Base-by-base conservation (phyloP, 2,329 filamentous ascomycete genomes). In the Neonectria neomacrospora region DNA sequence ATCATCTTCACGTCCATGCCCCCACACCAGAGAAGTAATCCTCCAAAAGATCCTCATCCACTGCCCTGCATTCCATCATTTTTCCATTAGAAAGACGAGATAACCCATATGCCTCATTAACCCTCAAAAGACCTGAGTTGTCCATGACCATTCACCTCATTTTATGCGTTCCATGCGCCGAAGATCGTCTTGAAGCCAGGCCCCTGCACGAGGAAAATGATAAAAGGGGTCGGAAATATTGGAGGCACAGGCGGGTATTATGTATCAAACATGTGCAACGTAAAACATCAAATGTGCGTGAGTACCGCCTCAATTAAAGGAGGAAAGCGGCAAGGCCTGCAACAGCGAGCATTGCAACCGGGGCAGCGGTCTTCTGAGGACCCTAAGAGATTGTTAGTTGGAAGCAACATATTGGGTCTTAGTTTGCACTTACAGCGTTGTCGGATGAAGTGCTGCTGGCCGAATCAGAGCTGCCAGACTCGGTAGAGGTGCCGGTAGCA, bases 261-360 rank as follows among this genome's bases (percentile, higher is more conserved):
- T 79, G 74, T 79, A 77, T 75, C 74, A 78, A 77, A 76, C 73
- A 80, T 79, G 77, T 79, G 77, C 75, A 76, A 73, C 70, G 68
- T 75, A 71, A 72, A 54, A 70, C 67, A 67, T 71, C 64, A 71
- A 73, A 67, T 69, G 58, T 68, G 61, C 65, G 50, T 56, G 50
- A 18, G 42, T 53, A 52, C 39, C 23, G 61, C 60, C 58, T 58
- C 28, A 66, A 67, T 81, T 83, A 86, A 63, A 86, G 79, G 63
- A 86, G 75, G 63, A 84, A 70, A 65, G 78, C 81, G 42, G 81
- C 83, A 48, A 86, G 63, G 72, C 83, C 84, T 20, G 82, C 83
- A 22, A 81, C 83, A 54, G 82, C 83, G 42, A 86, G 64, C 52
- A 85, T 66, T 60, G 82, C 84, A 28, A 74, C 73, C 22, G 83